Base-by-base conservation (phyloP, 2,329 filamentous ascomycete genomes). In the Lasiodiplodia sp. region DNA sequence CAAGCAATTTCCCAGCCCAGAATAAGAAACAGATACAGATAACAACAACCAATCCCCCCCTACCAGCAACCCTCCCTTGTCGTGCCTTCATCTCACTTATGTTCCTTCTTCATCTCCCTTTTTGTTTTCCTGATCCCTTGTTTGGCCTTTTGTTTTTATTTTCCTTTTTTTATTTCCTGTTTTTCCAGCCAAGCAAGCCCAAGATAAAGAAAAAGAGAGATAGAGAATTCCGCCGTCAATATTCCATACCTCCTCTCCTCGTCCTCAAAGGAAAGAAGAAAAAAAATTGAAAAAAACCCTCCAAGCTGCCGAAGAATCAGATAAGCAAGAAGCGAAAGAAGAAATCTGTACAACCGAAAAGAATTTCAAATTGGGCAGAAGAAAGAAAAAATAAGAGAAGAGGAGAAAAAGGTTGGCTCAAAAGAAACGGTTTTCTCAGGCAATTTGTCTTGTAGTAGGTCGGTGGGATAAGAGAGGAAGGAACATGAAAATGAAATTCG, bases 361-460 rank as follows among this genome's bases (percentile, higher is more conserved):
- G 53, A 34, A 56, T 37, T n/a, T 37, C 28, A 56, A 56, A n/a
- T 56, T 56, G 53, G 23, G 25, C 37, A 37, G 40, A 62, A 25
- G 58, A 49, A 62, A 38, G 21, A 21, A 23, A 58, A 58, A 40
- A 58, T 31, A 31, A 7, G 31, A 37, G 21, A 23, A 44, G 12
- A 49, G 31, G 44, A 37, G 37, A 64, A 60, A 47, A 34, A 34
- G 31, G 23, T 10, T 7, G 44, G 28, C 25, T 3, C 8, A 18
- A 64, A 51, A 31, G 38, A 64, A 64, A 64, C 6, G 12, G 37
- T 18, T 47, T 18, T 62, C 40, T 64, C 44, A 25, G 44, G 40
- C 60, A 64, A 64, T 64, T 64, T 64, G 47, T 64, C 21, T 64
- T 28, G n/a, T 21, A 37, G 31, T 37, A 21, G 53, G 28, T 56